phyloP scores from a whole-genome alignment of 805 yeast species.

The Schizosaccharomyces japonicus region DNA sequence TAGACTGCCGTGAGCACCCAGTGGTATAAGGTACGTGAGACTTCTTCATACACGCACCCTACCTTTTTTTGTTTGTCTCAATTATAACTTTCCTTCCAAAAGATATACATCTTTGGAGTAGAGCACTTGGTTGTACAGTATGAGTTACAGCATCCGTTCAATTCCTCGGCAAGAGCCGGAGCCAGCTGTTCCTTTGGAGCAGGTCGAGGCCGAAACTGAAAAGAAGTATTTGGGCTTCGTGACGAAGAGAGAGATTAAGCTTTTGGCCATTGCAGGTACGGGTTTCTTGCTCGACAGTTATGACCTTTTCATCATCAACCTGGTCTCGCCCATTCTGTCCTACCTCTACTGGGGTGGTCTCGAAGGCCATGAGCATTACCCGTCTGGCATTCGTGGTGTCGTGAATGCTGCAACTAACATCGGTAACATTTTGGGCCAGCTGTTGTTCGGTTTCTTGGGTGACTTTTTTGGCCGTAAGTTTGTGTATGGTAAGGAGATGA shows the following conservation, averaged over 20 bases:
- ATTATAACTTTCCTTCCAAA: no score
- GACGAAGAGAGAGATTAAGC: background rate
- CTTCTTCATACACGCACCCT: no score
- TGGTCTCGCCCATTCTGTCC: slow-evolving; percentile 1
- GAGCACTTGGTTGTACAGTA: no score
- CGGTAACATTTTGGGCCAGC: slow-evolving; percentile 81
- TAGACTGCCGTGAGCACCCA: no score
- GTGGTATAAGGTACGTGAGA: no score
- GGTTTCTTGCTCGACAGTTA: slow-evolving; percentile 86
- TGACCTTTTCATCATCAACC: slow-evolving; percentile 38
- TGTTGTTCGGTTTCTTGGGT: slow-evolving; percentile 61
- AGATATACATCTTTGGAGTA: no score
- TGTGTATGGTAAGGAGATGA: slow-evolving; percentile 68
- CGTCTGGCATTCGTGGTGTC: slow-evolving; percentile 26
- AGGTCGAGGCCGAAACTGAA: background rate
- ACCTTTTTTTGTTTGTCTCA: no score
- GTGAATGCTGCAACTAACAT: slow-evolving; percentile 76
- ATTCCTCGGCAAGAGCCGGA: background rate
- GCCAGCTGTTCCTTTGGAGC: background rate
- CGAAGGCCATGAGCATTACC: background rate
- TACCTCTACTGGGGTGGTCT: slow-evolving; percentile 17
- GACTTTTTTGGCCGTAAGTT: slow-evolving; percentile 68
- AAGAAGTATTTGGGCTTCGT: background rate
- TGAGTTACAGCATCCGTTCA: no score
- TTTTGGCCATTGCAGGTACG: slow-evolving; percentile 32